Percentiles rank a stretch among this genome's conserved stretches.
phyloP scores from a whole-genome alignment of 257 asterid genomes.

The Rauvolfia tetraphylla region DNA sequence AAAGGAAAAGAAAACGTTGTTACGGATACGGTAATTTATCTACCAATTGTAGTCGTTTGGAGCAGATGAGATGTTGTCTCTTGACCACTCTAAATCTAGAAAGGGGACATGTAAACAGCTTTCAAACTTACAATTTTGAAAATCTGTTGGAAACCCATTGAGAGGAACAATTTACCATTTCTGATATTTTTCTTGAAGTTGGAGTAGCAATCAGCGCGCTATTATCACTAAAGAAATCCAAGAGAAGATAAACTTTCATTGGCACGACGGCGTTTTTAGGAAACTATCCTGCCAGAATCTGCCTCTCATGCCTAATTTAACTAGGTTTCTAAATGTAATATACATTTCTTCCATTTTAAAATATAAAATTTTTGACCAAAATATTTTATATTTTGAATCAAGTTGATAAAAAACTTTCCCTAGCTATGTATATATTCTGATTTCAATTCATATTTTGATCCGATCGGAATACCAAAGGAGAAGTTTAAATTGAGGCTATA shows the following conservation, averaged over 20 bases:
- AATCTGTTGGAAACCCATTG: conserved; percentile 6
- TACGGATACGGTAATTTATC: background rate
- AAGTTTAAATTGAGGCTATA: no score
- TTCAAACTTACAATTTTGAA: background rate
- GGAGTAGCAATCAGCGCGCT: background rate
- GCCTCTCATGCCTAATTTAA: no score
- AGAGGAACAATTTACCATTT: background rate
- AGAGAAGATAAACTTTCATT: background rate
- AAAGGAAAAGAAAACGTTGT: background rate
- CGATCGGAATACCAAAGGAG: no score
- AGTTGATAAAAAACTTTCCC: no score
- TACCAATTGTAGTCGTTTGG: background rate
- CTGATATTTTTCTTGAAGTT: background rate
- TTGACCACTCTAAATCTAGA: background rate
- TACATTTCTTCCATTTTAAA: no score
- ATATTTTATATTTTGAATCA: no score
- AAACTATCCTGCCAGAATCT: no score
- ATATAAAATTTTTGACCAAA: no score
- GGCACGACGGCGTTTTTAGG: no score
- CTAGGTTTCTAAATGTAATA: no score
- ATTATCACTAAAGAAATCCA: background rate
- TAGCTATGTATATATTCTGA: no score
- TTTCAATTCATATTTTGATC: no score
- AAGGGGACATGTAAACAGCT: background rate
- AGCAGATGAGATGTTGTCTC: background rate